Percentiles rank a stretch among this genome's conserved stretches.
Conservation (phyloP, 177 flowering plant species). For the Vitis hybrid region DNA sequence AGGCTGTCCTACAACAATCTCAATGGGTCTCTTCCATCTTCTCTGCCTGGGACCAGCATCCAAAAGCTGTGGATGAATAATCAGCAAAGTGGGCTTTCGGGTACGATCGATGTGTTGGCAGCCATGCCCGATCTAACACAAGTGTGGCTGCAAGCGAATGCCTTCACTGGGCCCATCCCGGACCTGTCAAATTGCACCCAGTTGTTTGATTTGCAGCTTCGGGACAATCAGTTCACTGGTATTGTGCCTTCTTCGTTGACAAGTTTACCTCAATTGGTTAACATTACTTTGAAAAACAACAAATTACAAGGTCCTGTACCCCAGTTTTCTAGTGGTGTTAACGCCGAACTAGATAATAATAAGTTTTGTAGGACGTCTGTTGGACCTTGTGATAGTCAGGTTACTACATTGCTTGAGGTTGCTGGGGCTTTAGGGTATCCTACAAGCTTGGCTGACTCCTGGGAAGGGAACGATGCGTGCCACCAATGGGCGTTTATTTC, state of each 20-base stretch:
- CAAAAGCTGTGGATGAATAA: slow-evolving; percentile 60
- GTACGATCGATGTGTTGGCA: slow-evolving; percentile 52
- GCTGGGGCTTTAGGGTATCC: slow-evolving; percentile 79
- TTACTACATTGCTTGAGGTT: slow-evolving; percentile 49
- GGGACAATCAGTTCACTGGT: slow-evolving; percentile 44
- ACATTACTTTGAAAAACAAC: slow-evolving; percentile 37
- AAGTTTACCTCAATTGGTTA: slow-evolving; percentile 22
- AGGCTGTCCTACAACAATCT: slow-evolving; percentile 69
- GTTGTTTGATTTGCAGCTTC: slow-evolving; percentile 41
- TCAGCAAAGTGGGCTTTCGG: slow-evolving; percentile 46
- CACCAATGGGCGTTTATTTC: slow-evolving; percentile 45
- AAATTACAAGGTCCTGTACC: slow-evolving; percentile 62
- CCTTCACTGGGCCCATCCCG: slow-evolving; percentile 70
- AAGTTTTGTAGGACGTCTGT: slow-evolving; percentile 49
- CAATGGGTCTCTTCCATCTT: slow-evolving; percentile 52
- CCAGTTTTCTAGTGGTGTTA: slow-evolving; percentile 23
- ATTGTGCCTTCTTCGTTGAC: slow-evolving; percentile 29
- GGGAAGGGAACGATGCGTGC: slow-evolving; percentile 85
- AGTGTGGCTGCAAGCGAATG: slow-evolving; percentile 71
- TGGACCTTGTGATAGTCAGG: slow-evolving; percentile 69
- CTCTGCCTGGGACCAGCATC: slow-evolving; percentile 41
- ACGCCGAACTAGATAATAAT: slow-evolving; percentile 29
- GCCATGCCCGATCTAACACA: slow-evolving; percentile 46
- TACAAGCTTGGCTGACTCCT: slow-evolving; percentile 44
- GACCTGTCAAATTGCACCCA: slow-evolving; percentile 49